Conservation (phyloP, 2,329 filamentous ascomycete species). For the Pseudogymnoascus sp. region DNA sequence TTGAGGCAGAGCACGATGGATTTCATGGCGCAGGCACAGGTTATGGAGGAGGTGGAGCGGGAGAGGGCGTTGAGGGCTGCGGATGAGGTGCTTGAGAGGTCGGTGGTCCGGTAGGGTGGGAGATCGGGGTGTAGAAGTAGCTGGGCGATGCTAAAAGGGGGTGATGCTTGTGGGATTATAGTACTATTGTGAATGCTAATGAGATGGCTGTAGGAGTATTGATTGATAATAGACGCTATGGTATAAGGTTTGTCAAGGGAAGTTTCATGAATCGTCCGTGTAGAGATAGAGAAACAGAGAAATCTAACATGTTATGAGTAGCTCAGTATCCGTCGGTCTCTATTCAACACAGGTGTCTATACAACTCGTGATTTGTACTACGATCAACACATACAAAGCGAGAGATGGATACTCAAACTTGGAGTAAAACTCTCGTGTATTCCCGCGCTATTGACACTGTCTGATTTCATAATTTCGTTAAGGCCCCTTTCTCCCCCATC, state of each 20-base stretch:
- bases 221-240: neutral
- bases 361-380: neutral
- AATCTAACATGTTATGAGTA: neutral
- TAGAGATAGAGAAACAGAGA: neutral
- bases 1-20: conserved; percentile 22
- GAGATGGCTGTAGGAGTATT: neutral
- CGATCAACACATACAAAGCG: neutral
- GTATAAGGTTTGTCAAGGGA: neutral
- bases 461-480: neutral
- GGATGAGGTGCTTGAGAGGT: neutral
- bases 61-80: conserved; percentile 17
- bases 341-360: no score
- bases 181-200: neutral
- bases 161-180: neutral
- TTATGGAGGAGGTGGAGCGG: conserved; percentile 17
- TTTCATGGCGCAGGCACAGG: conserved; percentile 15
- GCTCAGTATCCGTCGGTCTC: neutral
- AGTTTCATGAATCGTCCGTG: neutral
- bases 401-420: neutral
- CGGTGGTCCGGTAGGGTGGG: neutral
- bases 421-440: neutral
- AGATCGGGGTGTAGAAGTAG: no score
- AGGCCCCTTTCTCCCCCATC: neutral
- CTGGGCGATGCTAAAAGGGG: neutral
- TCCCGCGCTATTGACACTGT: neutral